Base-by-base conservation (phyloP, 1,139 yeast species). In the Hemisphaericaspora xylofermentans region DNA sequence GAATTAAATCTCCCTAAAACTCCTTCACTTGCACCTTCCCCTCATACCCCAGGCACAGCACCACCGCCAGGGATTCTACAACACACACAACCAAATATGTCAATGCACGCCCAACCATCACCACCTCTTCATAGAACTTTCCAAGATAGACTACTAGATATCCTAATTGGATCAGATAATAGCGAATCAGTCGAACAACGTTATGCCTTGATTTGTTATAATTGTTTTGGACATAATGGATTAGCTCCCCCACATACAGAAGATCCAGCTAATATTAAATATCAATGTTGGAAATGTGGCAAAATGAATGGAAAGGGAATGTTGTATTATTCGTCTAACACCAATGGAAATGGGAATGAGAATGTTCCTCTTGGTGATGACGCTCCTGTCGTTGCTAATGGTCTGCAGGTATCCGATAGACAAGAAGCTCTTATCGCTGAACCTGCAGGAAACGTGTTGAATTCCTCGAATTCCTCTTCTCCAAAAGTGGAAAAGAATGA, bases 241-340 rank as follows among this genome's bases (percentile, higher is more conserved):
- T 69, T 88, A 40, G 95, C 95, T 0, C 88, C 89, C 4, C 91
- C 88, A 1, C 84, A 86, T 36, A 58, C 66, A 14, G 64, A 67
- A 41, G 57, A 68, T 17, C 88, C 95, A 0, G 59, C 58, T 4
- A 62, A 66, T 15, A 80, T 88, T 7, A 64, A 64, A 43, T 91
- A 83, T 56, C 62, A 72, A 5, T 91, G 98, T 61, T 88, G 93
- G 9, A 65, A 68, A 26, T 91, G 98, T 64, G 88, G 88, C 1
- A 52, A 54, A 14, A 47, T 76, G 51, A 84, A 85, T 57, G 86
- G 79, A 12, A 44, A 47, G 25, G 54, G 47, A 16, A 42, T 42
- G 40, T 33, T 50, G 15, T 42, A 36, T 18, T 31, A 26, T 41
- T 6, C 26, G 14, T 16, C 26, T 26, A 25, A 9, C 24, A 14